Base-by-base conservation (phyloP, 164 flowering plant species). In the Protea cynaroides region DNA sequence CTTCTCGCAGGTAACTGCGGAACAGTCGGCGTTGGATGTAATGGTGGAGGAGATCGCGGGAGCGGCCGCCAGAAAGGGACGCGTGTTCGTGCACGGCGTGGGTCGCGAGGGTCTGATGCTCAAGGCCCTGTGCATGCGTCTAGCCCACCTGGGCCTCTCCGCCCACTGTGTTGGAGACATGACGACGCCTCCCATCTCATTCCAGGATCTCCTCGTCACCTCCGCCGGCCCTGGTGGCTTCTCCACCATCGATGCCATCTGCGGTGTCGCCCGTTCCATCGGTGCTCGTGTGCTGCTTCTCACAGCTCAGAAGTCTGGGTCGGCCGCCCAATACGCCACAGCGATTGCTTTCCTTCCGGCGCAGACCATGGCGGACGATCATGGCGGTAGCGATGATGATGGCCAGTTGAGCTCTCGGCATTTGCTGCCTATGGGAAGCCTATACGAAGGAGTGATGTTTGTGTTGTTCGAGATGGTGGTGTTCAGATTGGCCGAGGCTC, bases 51-150 rank as follows among this genome's bases (percentile, higher is more conserved):
- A 84, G 64, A 72, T 93, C 54, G 24, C 84, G 40, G 63, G 69
- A 59, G 70, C 74, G 10, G 79, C 83, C 36, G 24, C 68, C 61
- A 81, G 69, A 24, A 71, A 71, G 14, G 91, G 84, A 59, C 65
- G 75, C 12, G 68, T 93, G 60, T 85, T 93, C 77, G 82, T 93
- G 59, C 81, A 87, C 73, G 98, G 98, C 1, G 98, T 88, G 24
- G 98, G 98, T 61, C 89, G 98, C 3, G 98, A 93, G 66, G 93
- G 93, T 49, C 89, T 93, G 5, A 93, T 93, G 97, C 80, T 88
- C 43, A 85, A 78, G 71, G 91, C 91, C 64, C 81, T 88, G 18
- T 82, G 89, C 78, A 93, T 93, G 98, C 84, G 97, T 46, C 83
- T 90, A 12, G 70, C 72, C 64, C 98, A 93, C 77, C 83, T 93